A percentile compares a stretch with the other conserved stretches of the same genome.
These are phyloP conservation scores for Pseudogymnoascus sp. DNA, from an alignment of 2,329 filamentous ascomycete species.

Conservation along the genomic window DNA sequence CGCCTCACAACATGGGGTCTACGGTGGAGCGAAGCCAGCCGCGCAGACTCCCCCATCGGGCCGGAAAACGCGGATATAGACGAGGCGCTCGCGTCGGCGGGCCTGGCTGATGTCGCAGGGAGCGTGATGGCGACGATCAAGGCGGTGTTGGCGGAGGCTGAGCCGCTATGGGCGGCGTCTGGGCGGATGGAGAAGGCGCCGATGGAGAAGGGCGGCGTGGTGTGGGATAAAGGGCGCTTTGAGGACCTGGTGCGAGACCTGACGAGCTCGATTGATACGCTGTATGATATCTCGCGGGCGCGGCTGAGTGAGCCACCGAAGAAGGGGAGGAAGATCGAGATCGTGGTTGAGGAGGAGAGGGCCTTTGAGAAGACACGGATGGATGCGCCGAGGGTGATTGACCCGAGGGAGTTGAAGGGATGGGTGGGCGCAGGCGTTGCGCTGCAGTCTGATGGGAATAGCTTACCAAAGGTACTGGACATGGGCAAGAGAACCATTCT, in stretches of 20 bases:
- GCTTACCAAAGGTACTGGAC: neutral
- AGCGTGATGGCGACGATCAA: slow-evolving; percentile 76
- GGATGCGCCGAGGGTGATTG: slow-evolving; percentile 51
- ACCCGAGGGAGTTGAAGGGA: slow-evolving; percentile 31
- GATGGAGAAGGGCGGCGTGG: slow-evolving; percentile 49
- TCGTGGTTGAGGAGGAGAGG: slow-evolving; percentile 28
- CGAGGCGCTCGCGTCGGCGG: slow-evolving; percentile 60
- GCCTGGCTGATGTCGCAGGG: slow-evolving; percentile 65
- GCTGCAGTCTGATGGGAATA: neutral
- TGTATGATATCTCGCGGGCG: slow-evolving; percentile 67
- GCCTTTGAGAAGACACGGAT: slow-evolving; percentile 51
- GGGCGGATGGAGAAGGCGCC: slow-evolving; percentile 36
- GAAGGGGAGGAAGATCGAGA: neutral
- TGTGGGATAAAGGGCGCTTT: slow-evolving; percentile 64
- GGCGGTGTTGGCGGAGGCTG: slow-evolving; percentile 67
- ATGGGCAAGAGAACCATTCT: slow-evolving; percentile 24
- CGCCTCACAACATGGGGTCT: slow-evolving; percentile 70
- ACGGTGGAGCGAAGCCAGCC: slow-evolving; percentile 66
- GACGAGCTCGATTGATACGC: slow-evolving; percentile 68
- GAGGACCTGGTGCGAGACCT: slow-evolving; percentile 66
- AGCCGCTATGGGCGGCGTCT: slow-evolving; percentile 59
- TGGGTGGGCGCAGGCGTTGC: neutral
- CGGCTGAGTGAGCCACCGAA: slow-evolving; percentile 30
- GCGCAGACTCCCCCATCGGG: slow-evolving; percentile 44
- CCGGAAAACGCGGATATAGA: slow-evolving; percentile 47